Evolutionary conservation across 1,284 basidiomycete genomes (phyloP).

Genomic region (Ceratobasidium sp.): DNA sequence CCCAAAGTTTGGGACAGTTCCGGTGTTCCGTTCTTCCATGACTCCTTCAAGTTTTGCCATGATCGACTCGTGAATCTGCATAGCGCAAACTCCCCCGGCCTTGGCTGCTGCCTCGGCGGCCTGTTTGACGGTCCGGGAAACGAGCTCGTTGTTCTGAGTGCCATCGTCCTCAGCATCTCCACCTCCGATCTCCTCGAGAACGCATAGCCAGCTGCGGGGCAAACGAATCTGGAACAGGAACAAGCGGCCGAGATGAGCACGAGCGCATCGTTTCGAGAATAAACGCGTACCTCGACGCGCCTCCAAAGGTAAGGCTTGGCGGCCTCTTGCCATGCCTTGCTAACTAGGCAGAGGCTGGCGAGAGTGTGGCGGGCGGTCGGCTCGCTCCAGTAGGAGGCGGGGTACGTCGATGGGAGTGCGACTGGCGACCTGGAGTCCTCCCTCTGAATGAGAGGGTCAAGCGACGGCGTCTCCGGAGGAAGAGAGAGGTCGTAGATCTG

Average conservation of each 20-base stretch:
- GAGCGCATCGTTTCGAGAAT: neutral
- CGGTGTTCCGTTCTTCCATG: slow-evolving; percentile 6
- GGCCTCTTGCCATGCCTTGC: slow-evolving; percentile 74
- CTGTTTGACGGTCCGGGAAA: slow-evolving; percentile 39
- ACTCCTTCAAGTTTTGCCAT: slow-evolving; percentile 59
- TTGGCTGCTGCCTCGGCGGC: slow-evolving; percentile 56
- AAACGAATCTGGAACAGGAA: slow-evolving; percentile 54
- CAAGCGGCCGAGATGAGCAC: neutral
- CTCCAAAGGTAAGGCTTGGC: slow-evolving; percentile 83
- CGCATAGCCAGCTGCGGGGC: slow-evolving; percentile 77
- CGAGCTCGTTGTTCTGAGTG: slow-evolving; percentile 50
- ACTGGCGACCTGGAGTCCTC: slow-evolving; percentile 59
- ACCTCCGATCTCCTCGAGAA: slow-evolving; percentile 75
- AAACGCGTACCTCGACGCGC: slow-evolving; percentile 66
- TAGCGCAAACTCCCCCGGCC: slow-evolving; percentile 63
- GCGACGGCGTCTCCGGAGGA: slow-evolving; percentile 61
- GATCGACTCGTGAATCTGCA: slow-evolving; percentile 60
- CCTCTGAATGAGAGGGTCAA: slow-evolving; percentile 69
- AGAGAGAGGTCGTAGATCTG: slow-evolving; percentile 64
- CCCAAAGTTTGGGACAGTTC: slow-evolving; percentile 56
- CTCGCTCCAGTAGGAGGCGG: slow-evolving; percentile 71
- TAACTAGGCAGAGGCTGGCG: slow-evolving; percentile 72
- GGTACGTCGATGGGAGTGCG: slow-evolving; percentile 70
- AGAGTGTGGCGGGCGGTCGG: slow-evolving; percentile 66
- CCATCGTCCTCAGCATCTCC: slow-evolving; percentile 60